Base-by-base conservation (phyloP, 2,329 filamentous ascomycete species). In the Colletotrichum tanaceti region DNA sequence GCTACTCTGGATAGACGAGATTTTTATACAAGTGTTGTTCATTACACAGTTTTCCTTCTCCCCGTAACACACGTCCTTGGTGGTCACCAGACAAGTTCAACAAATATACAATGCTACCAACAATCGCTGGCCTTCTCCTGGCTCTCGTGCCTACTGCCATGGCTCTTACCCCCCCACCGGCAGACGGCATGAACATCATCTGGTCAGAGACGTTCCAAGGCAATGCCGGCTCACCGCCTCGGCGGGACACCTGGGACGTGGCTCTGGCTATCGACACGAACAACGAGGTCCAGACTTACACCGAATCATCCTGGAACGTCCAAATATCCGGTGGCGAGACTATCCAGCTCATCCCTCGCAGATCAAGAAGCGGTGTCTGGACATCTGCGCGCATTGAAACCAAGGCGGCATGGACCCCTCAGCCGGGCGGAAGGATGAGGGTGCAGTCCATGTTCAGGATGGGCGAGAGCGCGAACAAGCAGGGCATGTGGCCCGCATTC, bases 401-500 rank as follows among this genome's bases (percentile, higher is more conserved):
- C 70, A 81, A 78, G 63, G 79, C 77, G 58, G 78, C 80, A 35
- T 82, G 85, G 71, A 85, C 82, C 0, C 86, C 86, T 0, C 66
- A 72, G 1, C 68, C 78, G 1, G 84, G 85, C 70, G 81, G 80
- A 67, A 73, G 83, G 38, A 87, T 84, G 24, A 76, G 80, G 47
- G 77, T 84, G 35, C 82, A 87, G 68, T 80, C 82, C 5, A 74
- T 75, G 28, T 76, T 88, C 53, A 82, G 84, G 43, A 78, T 87
- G 54, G 87, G 84, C 14, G 73, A 73, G 67, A 82, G 82, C 74
- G 49, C 75, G 1, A 74, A 75, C 50, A 85, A 87, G 75, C 80
- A 86, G 71, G 87, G 87, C 5, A 79, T 88, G 58, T 89, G 86
- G 86, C 86, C 86, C 0, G 86, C 86, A 0, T 88, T 88, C 73